Evolutionary conservation across 1,284 basidiomycete genomes (phyloP), one percentile per base, ranked within the genome.

Genomic region (Flammula alnicola): DNA sequence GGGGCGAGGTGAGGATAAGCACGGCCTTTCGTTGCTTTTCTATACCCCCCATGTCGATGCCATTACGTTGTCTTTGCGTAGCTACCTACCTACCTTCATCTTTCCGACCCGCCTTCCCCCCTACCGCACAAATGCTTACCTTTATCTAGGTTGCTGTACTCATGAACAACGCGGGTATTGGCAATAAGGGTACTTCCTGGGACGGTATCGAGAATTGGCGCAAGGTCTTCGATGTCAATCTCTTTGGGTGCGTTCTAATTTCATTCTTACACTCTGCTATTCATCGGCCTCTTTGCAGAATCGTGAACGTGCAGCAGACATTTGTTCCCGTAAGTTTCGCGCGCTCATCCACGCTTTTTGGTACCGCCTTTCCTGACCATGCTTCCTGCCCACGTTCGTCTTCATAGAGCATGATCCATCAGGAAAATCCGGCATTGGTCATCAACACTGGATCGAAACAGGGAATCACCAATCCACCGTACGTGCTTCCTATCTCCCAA

Each of bases 361-460:
- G 23, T 19, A 14, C 30, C 10, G 37, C 41, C 20, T 31, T 27
- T 11, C 12, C 19, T 47, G 9, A 27, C 32, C 19, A 48, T 38
- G 16, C 26, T 36, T 45, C 4, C 42, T 44, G 32, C 22, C 20
- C 37, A 43, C 31, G 36, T 44, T 29, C 17, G 38, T 40, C 19
- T 45, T 23, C 39, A 41, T 56, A 85, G 75, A 75, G 75, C 40
- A 91, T 93, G 88, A 76, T 90, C 20, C 80, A 86, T 61, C 88
- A 94, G 66, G 92, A 95, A 69, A 95, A 94, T 69, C 83, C 82
- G n/a, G 80, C 88, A 4, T 79, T 93, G 49, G 86, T 97, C 52
- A 90, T 96, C 73, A 94, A 90, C 66, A 96, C 94, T 10, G 94
- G 94, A 1, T 93, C 90, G 51, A 96, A 96, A 75, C 91, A 95